A percentile compares a stretch with the other conserved stretches of the same genome.
phyloP scores from a whole-genome alignment of 2,329 filamentous ascomycete genomes.

The Microdochium paspali region DNA sequence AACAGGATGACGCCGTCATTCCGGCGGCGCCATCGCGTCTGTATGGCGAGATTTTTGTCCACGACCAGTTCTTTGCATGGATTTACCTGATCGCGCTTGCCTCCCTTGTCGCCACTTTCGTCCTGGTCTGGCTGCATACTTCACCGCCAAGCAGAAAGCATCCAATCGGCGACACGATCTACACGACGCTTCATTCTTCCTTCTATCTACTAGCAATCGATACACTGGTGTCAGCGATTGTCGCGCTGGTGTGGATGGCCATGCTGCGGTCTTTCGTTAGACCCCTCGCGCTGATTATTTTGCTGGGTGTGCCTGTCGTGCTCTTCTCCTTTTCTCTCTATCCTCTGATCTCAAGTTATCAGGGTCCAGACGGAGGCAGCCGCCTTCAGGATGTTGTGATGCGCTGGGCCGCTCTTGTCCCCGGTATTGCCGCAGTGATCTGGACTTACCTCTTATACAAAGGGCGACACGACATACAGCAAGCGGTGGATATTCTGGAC shows the following conservation, averaged over 20 bases:
- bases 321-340: conserved; percentile 87
- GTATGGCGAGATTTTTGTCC: conserved; percentile 61
- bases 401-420: conserved; percentile 77
- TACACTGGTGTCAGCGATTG: conserved; percentile 79
- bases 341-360: conserved; percentile 81
- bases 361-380: conserved; percentile 62
- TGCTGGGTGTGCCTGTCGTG: conserved; percentile 78
- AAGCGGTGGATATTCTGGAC: conserved; percentile 81
- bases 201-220: conserved; percentile 86
- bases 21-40: conserved; percentile 42
- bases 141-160: conserved; percentile 57
- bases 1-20: conserved; percentile 23
- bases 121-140: conserved; percentile 86
- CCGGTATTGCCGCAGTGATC: conserved; percentile 59
- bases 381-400: conserved; percentile 81
- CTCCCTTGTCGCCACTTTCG: conserved; percentile 77
- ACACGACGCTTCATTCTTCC: conserved; percentile 76
- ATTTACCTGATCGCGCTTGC: conserved; percentile 80
- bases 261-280: conserved; percentile 80
- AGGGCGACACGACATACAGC: conserved; percentile 70
- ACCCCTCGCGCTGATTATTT: conserved; percentile 68
- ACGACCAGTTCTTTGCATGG: conserved; percentile 88
- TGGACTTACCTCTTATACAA: conserved; percentile 81
- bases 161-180: conserved; percentile 86
- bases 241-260: conserved; percentile 86